Evolutionary conservation across 2,329 filamentous ascomycete genomes (phyloP), one percentile per base, ranked within the genome.

Genomic region (Gaeumannomyces sp.): DNA sequence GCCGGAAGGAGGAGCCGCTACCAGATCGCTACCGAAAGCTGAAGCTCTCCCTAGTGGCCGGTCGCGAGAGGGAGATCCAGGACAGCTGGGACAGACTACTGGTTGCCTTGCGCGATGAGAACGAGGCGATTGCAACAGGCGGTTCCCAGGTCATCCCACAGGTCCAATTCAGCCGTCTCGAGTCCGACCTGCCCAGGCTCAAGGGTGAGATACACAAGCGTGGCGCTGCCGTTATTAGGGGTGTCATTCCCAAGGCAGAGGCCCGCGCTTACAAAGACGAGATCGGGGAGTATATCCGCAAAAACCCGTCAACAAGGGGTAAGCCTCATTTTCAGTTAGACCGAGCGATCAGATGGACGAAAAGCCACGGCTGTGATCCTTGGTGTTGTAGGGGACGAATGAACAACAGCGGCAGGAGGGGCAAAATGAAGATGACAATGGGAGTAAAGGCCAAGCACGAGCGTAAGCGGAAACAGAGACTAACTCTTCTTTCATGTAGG

Each of bases 201-300:
- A 74, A 74, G 53, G 78, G 76, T 1, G 85, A 87, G 67, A 82
- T 91, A 38, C 76, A 78, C 66, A 85, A 86, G 69, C 80, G 87
- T 1, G 89, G 89, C 11, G 83, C 81, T 0, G 83, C 84, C 0
- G 85, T 93, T 1, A 79, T 93, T 28, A 81, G 84, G 59, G 85
- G 85, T 16, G 89, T 92, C 4, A 75, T 93, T 19, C 83, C 87
- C 0, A 82, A 86, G 68, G 74, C 77, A 1, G 84, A 89, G 72
- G 89, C 89, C 0, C 76, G 89, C 61, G 79, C 77, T 1, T 90
- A 86, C 70, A 93, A 93, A 75, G 78, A 79, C 11, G 81, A 88
- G 66, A 77, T 89, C 7, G 83, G 87, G 67, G 83, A 85, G 10
- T 93, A 93, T 69, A 83, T 91, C 8, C 76, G 76, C 16, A 80